phyloP scores from a whole-genome alignment of 805 yeast species.

The Pichia gijzeniarum region DNA sequence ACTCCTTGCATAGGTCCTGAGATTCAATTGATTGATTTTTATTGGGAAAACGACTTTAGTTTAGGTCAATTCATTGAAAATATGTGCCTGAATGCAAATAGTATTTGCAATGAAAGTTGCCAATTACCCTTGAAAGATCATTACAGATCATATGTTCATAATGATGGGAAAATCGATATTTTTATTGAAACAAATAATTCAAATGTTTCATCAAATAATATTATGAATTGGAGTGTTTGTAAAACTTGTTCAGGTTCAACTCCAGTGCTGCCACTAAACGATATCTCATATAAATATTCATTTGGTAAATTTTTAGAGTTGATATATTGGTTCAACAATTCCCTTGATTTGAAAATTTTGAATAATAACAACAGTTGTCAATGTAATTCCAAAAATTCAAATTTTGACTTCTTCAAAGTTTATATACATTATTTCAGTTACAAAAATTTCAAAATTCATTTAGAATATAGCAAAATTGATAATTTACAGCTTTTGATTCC shows the following conservation, averaged over 20 bases:
- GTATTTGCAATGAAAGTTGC: slow-evolving; percentile 76
- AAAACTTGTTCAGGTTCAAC: slow-evolving; percentile 68
- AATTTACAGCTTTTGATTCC: slow-evolving; percentile 79
- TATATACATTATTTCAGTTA: slow-evolving; percentile 82
- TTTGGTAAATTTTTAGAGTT: slow-evolving; percentile 91
- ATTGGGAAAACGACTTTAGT: slow-evolving; percentile 85
- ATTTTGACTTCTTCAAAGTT: slow-evolving; percentile 74
- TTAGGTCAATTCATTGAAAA: slow-evolving; percentile 86
- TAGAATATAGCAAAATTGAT: slow-evolving; percentile 72
- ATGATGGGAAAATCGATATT: slow-evolving; percentile 74
- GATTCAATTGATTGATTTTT: slow-evolving; percentile 74
- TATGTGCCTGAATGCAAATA: slow-evolving; percentile 58
- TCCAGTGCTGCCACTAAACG: slow-evolving; percentile 77
- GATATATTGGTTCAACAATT: slow-evolving; percentile 51
- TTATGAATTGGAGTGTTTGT: slow-evolving; percentile 90
- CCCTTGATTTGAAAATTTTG: slow-evolving; percentile 9
- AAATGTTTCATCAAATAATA: slow-evolving; percentile 54
- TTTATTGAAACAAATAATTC: slow-evolving; percentile 56
- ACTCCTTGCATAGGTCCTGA: slow-evolving; percentile 94
- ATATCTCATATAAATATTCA: slow-evolving; percentile 82
- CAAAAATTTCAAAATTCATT: slow-evolving; percentile 67
- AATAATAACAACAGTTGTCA: slow-evolving; percentile 31
- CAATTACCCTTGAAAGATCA: slow-evolving; percentile 66
- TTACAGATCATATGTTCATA: slow-evolving; percentile 83
- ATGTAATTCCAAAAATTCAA: slow-evolving; percentile 35